Evolutionary conservation across 2,329 filamentous ascomycete genomes (phyloP), one percentile per base, ranked within the genome.

Genomic region (Mycosphaerella sp.): DNA sequence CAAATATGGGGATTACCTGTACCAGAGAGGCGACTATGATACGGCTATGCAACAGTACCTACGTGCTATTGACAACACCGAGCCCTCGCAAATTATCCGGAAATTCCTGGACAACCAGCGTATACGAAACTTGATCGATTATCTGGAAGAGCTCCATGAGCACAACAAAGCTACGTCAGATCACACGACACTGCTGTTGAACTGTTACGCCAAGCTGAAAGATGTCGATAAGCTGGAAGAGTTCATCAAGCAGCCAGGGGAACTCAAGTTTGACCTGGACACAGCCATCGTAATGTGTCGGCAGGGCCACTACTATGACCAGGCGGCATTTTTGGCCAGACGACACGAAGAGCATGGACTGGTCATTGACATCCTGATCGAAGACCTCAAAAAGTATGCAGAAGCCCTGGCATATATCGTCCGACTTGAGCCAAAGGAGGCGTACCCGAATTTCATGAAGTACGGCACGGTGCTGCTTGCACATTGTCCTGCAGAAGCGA

Each of bases 21-120:
- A 98, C 66, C 89, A 95, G 61, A 95, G 95, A 66, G 89, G 87
- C 4, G 91, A 96, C 67, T 98, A 92, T 66, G 93, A 98, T 67
- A 93, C 88, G 6, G 91, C 95, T n/a, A 98, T 98, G 95, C 86
- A 95, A 64, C 93, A 97, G 70, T 98, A 98, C 67, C 83, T 98
- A 58, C 87, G 89, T 63, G 92, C 95, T 0, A 96, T 98, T 56
- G 91, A 96, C 67, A 93, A 89, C 55, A 97, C 92, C 0, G 92
- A 97, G 65, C 92, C 92, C 6, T 96, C 92, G 1, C 92, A 96
- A 67, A 89, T 97, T 45, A 96, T 97, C 66, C 82, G 92, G 64
- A 96, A 95, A 83, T 98, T 95, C 66, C 79, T 98, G 38, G 93
- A 98, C 67, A 97, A 93, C 0, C 93, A 98, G 78, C 82, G 91